Conservation (phyloP, 2,329 filamentous ascomycete genomes). For the Aspergillus carbonarius region DNA sequence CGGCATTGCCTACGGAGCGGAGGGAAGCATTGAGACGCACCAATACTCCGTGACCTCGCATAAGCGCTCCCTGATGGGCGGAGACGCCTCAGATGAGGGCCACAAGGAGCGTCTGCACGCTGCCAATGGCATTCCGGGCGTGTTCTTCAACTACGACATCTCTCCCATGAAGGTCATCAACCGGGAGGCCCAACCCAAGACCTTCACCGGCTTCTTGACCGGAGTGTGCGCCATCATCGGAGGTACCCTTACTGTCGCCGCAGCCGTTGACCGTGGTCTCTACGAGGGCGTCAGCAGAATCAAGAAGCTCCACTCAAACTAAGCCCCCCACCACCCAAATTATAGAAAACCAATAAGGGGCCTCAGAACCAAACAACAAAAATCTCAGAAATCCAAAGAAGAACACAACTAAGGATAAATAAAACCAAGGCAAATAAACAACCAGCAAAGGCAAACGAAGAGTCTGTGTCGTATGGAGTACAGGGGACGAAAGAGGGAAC, state of each 20-base stretch:
- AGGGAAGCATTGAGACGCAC: constrained; percentile 91
- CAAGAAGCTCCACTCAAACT: constrained; percentile 76
- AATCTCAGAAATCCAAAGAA: not conserved
- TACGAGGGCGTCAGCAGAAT: constrained; percentile 84
- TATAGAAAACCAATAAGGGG: not conserved
- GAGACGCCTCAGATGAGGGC: constrained; percentile 79
- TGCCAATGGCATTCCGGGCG: constrained; percentile 86
- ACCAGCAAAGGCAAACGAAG: not conserved
- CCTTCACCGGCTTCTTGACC: constrained; percentile 87
- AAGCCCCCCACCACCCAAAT: constrained; percentile 16
- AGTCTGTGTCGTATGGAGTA: not conserved
- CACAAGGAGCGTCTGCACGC: constrained; percentile 92
- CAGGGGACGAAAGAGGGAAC: not conserved
- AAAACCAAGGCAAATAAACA: not conserved
- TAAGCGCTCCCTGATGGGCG: constrained; percentile 81
- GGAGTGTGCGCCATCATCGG: constrained; percentile 93
- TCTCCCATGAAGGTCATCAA: constrained; percentile 99
- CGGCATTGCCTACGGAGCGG: constrained; percentile 62
- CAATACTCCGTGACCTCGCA: constrained; percentile 98
- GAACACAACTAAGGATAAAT: not conserved
- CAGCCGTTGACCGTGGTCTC: constrained; percentile 83
- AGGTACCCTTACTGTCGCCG: constrained; percentile 91
- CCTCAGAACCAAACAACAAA: not conserved
- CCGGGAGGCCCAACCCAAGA: constrained; percentile 84
- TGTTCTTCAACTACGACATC: constrained; percentile 99